Base-by-base conservation (phyloP, 2,329 filamentous ascomycete genomes). In the Iodosphaeria phyllophila region DNA sequence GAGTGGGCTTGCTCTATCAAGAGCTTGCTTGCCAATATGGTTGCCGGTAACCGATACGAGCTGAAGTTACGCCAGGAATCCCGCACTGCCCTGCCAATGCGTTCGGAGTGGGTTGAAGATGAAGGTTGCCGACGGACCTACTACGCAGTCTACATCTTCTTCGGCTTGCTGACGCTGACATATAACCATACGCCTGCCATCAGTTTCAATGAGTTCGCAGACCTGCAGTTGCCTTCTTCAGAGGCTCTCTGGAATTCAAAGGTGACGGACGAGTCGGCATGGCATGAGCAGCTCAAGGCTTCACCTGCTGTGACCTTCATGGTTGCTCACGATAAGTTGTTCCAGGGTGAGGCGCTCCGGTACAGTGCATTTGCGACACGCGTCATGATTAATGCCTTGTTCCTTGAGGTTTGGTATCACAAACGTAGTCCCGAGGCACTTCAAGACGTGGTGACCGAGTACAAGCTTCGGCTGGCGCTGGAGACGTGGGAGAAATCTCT, bases 1-100 rank as follows among this genome's bases (percentile, higher is more conserved):
- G 89, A 98, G 50, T 98, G 89, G 89, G 84, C 89, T 18, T 95
- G 86, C 51, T 95, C 89, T 2, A 95, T 98, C 54, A 95, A 95
- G 66, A 92, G 83, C 58, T 63, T 95, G 19, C 68, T 98, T 24
- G 86, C 86, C 36, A 95, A 95, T 53, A 95, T 98, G 86, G 89
- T 98, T 29, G 82, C 86, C 30, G 89, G 89, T 30, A 95, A 93
- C 46, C 73, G 83, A 25, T 95, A 95, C 47, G 89, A 98, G 52
- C 59, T 95, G 31, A 93, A 93, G 61, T 65, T 92, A 32, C 78
- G 89, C 11, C 78, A 79, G 28, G 86, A 95, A 44, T 82, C 77
- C 32, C 80, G 89, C 28, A 75, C 80, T 39, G 74, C 68, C 22
- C 63, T 66, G 32, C 82, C 86, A 2, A 80, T 67, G 19, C 79